Evolutionary conservation across 116 monocot species (phyloP).

Genomic region (Dioscorea cayenensis): DNA sequence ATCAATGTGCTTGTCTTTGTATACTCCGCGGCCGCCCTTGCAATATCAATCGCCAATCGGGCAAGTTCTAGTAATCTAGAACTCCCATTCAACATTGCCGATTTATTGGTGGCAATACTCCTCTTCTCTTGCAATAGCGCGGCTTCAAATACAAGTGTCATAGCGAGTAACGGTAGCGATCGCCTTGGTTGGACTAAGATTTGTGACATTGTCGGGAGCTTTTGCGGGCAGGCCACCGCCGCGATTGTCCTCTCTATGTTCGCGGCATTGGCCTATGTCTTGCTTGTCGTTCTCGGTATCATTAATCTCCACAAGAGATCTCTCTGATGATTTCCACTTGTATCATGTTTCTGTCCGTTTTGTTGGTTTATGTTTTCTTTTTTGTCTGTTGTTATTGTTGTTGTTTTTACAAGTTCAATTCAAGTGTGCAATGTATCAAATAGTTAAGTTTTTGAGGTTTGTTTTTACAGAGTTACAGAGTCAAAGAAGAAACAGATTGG

Average conservation of each 20-base stretch:
- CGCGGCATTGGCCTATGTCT: background rate
- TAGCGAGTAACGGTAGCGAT: background rate
- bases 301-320: background rate
- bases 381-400: background rate
- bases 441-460: too few species aligned
- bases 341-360: background rate
- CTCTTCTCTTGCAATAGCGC: constrained; percentile 31
- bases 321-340: background rate
- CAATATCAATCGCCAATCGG: constrained; percentile 9
- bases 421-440: too few species aligned
- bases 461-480: too few species aligned
- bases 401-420: background rate
- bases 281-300: background rate
- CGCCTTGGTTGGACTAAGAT: constrained; percentile 5
- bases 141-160: constrained; percentile 15
- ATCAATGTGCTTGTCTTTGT: constrained; percentile 28
- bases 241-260: constrained; percentile 11
- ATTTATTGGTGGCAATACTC: constrained; percentile 16
- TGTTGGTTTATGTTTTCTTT: background rate
- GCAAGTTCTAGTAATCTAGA: background rate
- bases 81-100: constrained; percentile 16
- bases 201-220: constrained; percentile 14
- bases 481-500: too few species aligned
- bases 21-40: constrained; percentile 25
- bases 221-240: constrained; percentile 19